Base-by-base conservation (phyloP, 441 rosid species). In the Aquilaria agallochum region DNA sequence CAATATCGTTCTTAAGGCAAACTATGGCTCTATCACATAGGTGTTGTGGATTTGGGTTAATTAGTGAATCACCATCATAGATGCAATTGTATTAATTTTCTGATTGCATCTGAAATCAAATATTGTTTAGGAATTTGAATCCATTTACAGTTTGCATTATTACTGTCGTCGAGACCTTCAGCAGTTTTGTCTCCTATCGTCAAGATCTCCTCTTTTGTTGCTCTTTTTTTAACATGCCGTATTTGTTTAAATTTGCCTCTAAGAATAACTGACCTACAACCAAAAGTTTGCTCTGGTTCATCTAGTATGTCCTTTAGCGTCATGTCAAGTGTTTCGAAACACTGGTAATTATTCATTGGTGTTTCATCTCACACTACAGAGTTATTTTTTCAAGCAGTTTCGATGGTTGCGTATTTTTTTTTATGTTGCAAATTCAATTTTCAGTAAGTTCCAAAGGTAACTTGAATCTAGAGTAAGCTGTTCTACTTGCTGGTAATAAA, bases 381-480 rank as follows among this genome's bases (percentile, higher is more conserved):
- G 4, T 9, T 14, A 9, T 49, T 49, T 49, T 10, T 14, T 5
- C n/a, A 11, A 49, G 13, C 4, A 49, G 52, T 9, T 14, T 14
- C 4, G 52, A 2, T 10, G 2, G 11, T 11, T 49, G 13, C 9
- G 13, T 49, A 3, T 4, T 3, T 49, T 49, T 49, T 3, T 14
- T 49, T 5, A 49, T 49, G 9, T 49, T 5, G 13, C 52, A 49
- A 11, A 36, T 53, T 0, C 53, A 62, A 5, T 13, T 2, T 8
- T 52, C 45, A 46, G 0, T 33, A 0, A 62, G 3, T 0, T 46
- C 10, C 9, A 68, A 4, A 7, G 59, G 65, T 1, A 72, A 63
- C 0, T 11, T 5, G 48, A 72, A 68, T 4, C 69, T 33, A 0
- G 66, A 72, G 51, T 72, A 65, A 0, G 65, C 9, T 5, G 53